Base-by-base conservation (phyloP, 108 stramenopile species). In the Skeletonema marinoi region DNA sequence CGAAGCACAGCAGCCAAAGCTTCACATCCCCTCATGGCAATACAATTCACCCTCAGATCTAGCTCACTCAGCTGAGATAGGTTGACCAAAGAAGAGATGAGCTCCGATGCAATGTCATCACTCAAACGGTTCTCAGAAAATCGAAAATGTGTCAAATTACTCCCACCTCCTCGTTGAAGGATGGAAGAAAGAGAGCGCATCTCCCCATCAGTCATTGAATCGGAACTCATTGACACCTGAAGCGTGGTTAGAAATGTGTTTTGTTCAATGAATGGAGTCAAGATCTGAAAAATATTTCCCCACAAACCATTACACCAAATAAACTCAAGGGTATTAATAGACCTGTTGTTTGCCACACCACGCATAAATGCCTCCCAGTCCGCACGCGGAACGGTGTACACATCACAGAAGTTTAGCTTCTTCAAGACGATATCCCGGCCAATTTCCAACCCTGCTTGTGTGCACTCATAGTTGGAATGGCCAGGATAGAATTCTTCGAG, bases 81-180 rank as follows among this genome's bases (percentile, higher is more conserved):
- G 19, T 21, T 6, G 56, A 29, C 7, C 4, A 58, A 58, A 21
- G 56, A 58, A 21, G 56, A 21, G 1, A 58, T 10, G 6, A 58
- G 56, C 56, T 58, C 56, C 56, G 5, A 1, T 21, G 56, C 19
- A 21, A 58, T 8, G 6, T 9, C 56, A 29, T 58, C 56, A 58
- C 10, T 58, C 25, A 58, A 1, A 7, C 7, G 0, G 8, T 10
- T 21, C 8, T 10, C 25, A 29, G 29, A 58, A 10, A 58, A 25
- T 25, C 25, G 25, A 29, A 19, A 96, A 93, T 12, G 93, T 96
- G 67, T 98, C 60, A 99, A 88, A 70, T 93, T 94, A 30, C 93
- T 94, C 16, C 97, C 97, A 86, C 97, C 98, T 65, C 96, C 94
- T 58, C 79, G 80, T 19, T 84, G 88, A 30, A 99, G 85, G 19